Base-by-base conservation (phyloP, 2,329 filamentous ascomycete genomes). In the Chaetomium olivaceum region DNA sequence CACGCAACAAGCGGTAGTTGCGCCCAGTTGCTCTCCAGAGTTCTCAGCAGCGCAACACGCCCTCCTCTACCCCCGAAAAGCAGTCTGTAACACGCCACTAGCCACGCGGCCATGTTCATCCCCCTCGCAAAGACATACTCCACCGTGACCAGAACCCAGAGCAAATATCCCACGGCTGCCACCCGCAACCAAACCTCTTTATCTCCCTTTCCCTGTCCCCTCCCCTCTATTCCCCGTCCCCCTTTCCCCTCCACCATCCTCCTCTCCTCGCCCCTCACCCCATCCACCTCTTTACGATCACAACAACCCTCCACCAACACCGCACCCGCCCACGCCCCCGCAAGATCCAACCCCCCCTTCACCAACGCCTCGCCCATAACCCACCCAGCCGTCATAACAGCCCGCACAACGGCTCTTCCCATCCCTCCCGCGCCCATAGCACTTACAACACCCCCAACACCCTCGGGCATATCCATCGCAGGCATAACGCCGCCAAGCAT, bases 81-180 rank as follows among this genome's bases (percentile, higher is more conserved):
- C 14, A 77, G 62, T 55, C 64, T 70, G 33, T 62, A 67, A 21
- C 71, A 70, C 4, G 74, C 74, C 12, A 75, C 64, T 7, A 74
- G 9, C 43, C 76, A 71, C 1, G 77, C 73, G 5, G 65, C 62
- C 0, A 71, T 67, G 61, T 75, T 72, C 55, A 72, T 72, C 3
- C 70, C 58, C 43, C 76, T 73, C 0, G 69, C 69, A 25, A 78
- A 74, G 9, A 72, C 55, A 51, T 73, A 73, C 67, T 80, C 78
- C 2, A 73, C 54, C 0, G 64, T 69, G 0, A 73, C 66, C 0
- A 79, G 67, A 1, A 70, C 12, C 69, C 75, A 73, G 0, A 73
- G 55, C 0, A 76, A n/a, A 36, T 73, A 72, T 2, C 63, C 48
- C 3, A 71, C 39, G 25, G 60, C 64, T 5, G 62, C 64, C 1